phyloP scores from a whole-genome alignment of 345 rosid genomes.

The Kandelia obovata region DNA sequence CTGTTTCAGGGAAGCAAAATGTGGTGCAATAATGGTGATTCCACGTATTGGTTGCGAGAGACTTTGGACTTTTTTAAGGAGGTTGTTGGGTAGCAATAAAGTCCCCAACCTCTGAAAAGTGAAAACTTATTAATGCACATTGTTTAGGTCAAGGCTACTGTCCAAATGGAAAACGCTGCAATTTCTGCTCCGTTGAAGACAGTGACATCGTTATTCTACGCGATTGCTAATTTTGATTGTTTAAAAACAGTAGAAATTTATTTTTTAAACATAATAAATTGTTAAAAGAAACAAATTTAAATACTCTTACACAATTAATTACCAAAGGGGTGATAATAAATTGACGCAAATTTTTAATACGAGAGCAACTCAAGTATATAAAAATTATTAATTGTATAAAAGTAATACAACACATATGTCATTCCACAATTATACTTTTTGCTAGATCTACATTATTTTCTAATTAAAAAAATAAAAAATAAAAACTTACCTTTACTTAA shows the following conservation, averaged over 20 bases:
- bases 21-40: slow-evolving; percentile 13
- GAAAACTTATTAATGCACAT: neutral
- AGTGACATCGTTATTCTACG: slow-evolving; percentile 9
- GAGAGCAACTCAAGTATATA: neutral
- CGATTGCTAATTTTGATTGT: neutral
- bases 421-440: too few species aligned
- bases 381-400: neutral
- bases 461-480: too few species aligned
- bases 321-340: too few species aligned
- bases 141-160: neutral
- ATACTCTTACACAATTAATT: too few species aligned
- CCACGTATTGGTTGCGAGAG: neutral
- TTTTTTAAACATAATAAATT: too few species aligned
- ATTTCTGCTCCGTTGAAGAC: slow-evolving; percentile 17
- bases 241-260: too few species aligned
- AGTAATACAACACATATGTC: too few species aligned
- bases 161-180: slow-evolving; percentile 20
- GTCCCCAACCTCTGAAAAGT: slow-evolving; percentile 7
- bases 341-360: too few species aligned
- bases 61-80: slow-evolving; percentile 8
- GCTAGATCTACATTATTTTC: too few species aligned
- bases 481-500: too few species aligned
- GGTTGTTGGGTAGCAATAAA: slow-evolving; percentile 24
- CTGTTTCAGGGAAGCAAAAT: neutral
- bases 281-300: too few species aligned